Base-by-base conservation (phyloP, 495 filamentous ascomycete genomes). In the Letharia lupina region DNA sequence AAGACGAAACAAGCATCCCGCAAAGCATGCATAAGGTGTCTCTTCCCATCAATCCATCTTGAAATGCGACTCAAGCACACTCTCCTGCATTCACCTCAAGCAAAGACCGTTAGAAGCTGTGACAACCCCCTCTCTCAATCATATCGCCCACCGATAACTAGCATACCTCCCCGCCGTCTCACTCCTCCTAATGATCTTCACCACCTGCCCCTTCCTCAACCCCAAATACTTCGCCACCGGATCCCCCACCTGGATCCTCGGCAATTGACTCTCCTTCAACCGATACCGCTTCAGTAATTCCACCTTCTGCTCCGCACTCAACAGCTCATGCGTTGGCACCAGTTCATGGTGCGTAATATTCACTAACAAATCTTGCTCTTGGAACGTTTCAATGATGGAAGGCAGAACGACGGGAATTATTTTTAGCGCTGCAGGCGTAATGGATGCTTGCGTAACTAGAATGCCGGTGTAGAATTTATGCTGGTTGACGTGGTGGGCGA, bases 311-410 rank as follows among this genome's bases (percentile, higher is more conserved):
- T 94, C 91, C 52, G 86, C 83, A 73, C 89, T 93, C 52, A 98
- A 83, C 60, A 98, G 79, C 28, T 96, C 86, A 74, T 98, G 94
- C 73, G 90, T 93, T 40, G 94, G 94, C 23, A 98, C 94, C 20
- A 98, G 85, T 77, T 98, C 92, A 79, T 98, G 94, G 73, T 91
- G 91, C 35, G 93, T 98, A 76, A 98, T 98, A 77, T 98, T 98
- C 73, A 98, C 92, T 57, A 98, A 82, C 72, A 98, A 77, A 77
- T 98, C 93, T 77, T 91, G 87, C 79, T 98, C 95, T 66, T 92
- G 82, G 82, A 98, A 98, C 70, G 89, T 89, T 81, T 98, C 94
- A 72, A 96, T 89, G 71, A 89, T 85, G 44, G 82, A 84, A 76
- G 89, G 84, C 71, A 84, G 78, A 69, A 86, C 82, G 48, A 85